Evolutionary conservation across 116 monocot genomes (phyloP), one percentile per base, ranked within the genome.

Genomic region (Trichopus zeylanicus): DNA sequence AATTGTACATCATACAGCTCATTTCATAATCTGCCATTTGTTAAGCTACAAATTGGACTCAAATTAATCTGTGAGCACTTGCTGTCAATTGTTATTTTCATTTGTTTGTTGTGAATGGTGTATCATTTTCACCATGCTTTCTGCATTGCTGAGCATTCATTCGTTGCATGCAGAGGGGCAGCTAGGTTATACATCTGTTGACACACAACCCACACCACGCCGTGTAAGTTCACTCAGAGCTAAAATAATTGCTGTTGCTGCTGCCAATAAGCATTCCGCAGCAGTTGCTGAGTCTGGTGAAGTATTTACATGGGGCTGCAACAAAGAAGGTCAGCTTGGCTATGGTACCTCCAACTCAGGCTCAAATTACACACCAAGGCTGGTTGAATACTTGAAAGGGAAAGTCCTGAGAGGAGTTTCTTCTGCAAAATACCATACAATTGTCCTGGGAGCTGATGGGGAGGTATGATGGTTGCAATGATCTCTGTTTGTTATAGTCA

Each of bases 331-430:
- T 34, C 99, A 99, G 61, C 92, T 99, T 72, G 99, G 99, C 59
- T 99, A 92, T 80, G 92, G 99, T 12, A 99, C 99, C 29, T 99
- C 99, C 38, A 99, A 92, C 48, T 99, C 99, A 35, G 92, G 86
- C 15, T 99, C 99, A 61, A 99, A 99, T 61, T 99, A 76, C 67
- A 83, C 66, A 9, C 99, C 99, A 52, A 30, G 92, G 63, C 34
- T 99, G 77, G 99, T 99, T 29, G 99, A 99, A 51, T 99, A 74
- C 70, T 72, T 99, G 62, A 99, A 99, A 63, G 99, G 99, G 46
- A 99, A 89, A 78, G 24, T 51, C 26, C 85, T 99, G 56, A 82
- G 53, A 49, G 57, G 59, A 53, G 79, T 99, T 30, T 88, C 99
- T 48, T 88, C 92, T 42, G 88, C 92, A 66, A 92, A 99, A 62